Base-by-base conservation (phyloP, 2,329 filamentous ascomycete genomes). In the Pestalotiopsis sp. region DNA sequence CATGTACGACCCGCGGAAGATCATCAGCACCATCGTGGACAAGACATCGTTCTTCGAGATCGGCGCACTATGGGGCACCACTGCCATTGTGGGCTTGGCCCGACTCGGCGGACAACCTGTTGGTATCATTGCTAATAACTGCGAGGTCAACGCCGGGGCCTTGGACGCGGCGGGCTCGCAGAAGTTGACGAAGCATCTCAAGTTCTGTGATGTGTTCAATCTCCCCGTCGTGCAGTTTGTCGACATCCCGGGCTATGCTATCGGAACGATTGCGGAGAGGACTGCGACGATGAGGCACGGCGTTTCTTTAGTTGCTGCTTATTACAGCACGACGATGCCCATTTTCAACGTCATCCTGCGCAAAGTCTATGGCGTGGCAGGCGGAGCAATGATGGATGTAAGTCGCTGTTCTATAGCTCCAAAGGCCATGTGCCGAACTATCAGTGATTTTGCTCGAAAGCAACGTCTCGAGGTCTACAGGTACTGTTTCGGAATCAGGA, bases 191-290 rank as follows among this genome's bases (percentile, higher is more conserved):
- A 81, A 87, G 2, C 84, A 90, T 76, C 78, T 91, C 45, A 91
- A 91, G 73, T 84, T 91, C 73, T 87, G 88, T 70, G 89, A 91
- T 73, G 83, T 91, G 58, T 90, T 91, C 81, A 91, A 91, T 70
- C 79, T 91, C 2, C 89, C 89, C 0, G 80, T 91, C 3, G 68
- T 91, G 7, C 89, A 91, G 74, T 90, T 91, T 71, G 82, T 91
- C 4, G 89, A 91, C 74, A 81, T 89, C 2, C 89, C 86, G 3
- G 87, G 89, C 1, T 91, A 91, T 71, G 88, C 89, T 0, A 88
- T 91, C 58, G 89, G 89, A 0, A 91, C 89, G 0, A 82, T 87
- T 0, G 89, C 89, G 2, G 89, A 91, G 76, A 82, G 88, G 14
- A 86, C 83, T 4, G 89, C 88, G 13, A 91, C 88, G 0, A 91